Percentiles rank a stretch among this genome's conserved stretches.
These are phyloP conservation scores for Paraphaeosphaeria sporulosa DNA, from an alignment of 2,329 filamentous ascomycete genomes.

Conservation along the genomic window DNA sequence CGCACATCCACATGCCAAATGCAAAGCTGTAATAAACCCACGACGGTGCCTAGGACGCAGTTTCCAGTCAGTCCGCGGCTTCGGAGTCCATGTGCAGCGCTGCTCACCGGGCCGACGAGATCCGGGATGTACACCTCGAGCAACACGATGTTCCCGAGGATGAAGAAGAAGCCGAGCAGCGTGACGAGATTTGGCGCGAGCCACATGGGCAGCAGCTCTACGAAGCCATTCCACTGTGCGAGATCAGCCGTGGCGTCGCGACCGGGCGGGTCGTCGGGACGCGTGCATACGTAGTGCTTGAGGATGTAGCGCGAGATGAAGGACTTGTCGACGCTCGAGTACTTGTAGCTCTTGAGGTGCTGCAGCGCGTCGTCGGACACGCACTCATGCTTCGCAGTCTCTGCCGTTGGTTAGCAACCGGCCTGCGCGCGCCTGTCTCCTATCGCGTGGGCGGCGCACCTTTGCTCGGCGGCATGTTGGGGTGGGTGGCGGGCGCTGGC, in stretches of 20 bases:
- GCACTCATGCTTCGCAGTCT: slow-evolving; percentile 71
- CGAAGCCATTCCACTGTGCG: slow-evolving; percentile 91
- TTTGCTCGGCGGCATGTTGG: slow-evolving; percentile 49
- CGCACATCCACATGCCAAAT: slow-evolving; percentile 90
- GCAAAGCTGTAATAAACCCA: slow-evolving; percentile 98
- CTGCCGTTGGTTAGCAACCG: slow-evolving; percentile 43
- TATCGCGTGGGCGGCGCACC: slow-evolving; percentile 20
- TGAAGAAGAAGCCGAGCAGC: slow-evolving; percentile 91
- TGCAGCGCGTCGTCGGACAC: slow-evolving; percentile 89
- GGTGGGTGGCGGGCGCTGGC: slow-evolving; percentile 45
- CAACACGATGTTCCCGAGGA: slow-evolving; percentile 80
- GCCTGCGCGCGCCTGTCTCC: not conserved
- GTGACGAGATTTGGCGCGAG: slow-evolving; percentile 98
- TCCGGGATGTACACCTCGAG: slow-evolving; percentile 86
- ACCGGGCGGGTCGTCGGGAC: slow-evolving; percentile 8
- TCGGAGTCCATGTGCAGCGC: not conserved
- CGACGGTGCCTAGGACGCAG: slow-evolving; percentile 69
- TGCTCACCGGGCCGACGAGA: slow-evolving; percentile 82
- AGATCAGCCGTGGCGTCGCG: slow-evolving; percentile 29
- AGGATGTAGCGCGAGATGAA: slow-evolving; percentile 92
- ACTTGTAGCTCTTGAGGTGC: slow-evolving; percentile 95
- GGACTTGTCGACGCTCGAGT: slow-evolving; percentile 96
- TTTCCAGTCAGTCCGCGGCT: slow-evolving; percentile 21
- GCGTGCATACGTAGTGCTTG: slow-evolving; percentile 82
- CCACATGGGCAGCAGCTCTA: slow-evolving; percentile 92